A percentile compares a stretch with the other conserved stretches of the same genome.
Conservation (phyloP, 2,329 filamentous ascomycete genomes). For the Microsporum ferrugineum region DNA sequence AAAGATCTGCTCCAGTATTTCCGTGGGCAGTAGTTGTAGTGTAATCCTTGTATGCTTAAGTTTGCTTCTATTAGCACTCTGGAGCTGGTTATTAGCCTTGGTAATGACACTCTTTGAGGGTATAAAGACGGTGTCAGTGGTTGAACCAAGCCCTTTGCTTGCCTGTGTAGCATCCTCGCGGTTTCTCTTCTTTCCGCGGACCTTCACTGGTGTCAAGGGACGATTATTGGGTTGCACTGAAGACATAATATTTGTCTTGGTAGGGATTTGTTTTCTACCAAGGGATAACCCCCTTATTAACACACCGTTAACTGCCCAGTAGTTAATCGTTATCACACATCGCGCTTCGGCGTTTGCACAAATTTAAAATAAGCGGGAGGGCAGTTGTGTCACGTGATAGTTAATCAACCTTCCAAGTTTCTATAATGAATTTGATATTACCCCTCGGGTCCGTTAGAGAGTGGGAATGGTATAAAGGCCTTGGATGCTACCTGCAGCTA, state of each 20-base stretch:
- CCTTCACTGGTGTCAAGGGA: constrained; percentile 22
- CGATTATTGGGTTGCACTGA: background rate
- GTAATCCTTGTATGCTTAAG: background rate
- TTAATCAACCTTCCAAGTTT: too few relatives aligned
- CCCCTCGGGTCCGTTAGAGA: too few relatives aligned
- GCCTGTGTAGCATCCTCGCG: background rate
- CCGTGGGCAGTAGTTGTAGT: constrained; percentile 39
- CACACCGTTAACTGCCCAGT: too few relatives aligned
- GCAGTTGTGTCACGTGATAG: too few relatives aligned
- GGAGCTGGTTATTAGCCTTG: background rate
- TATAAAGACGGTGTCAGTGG: background rate
- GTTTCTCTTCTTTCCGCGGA: constrained; percentile 16
- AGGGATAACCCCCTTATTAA: too few relatives aligned
- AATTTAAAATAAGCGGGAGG: background rate
- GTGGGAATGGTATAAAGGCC: too few relatives aligned
- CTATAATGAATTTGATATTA: too few relatives aligned
- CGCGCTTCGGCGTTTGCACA: background rate
- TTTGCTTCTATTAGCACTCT: background rate
- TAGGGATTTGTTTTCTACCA: background rate
- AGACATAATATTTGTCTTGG: background rate
- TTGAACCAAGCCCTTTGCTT: background rate
- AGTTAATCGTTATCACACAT: too few relatives aligned
- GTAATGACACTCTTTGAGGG: background rate
- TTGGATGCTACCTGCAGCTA: too few relatives aligned
- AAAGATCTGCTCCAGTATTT: constrained; percentile 45